Evolutionary conservation across 106 monocot genomes (phyloP).

Genomic region (Dendrobium nobile): DNA sequence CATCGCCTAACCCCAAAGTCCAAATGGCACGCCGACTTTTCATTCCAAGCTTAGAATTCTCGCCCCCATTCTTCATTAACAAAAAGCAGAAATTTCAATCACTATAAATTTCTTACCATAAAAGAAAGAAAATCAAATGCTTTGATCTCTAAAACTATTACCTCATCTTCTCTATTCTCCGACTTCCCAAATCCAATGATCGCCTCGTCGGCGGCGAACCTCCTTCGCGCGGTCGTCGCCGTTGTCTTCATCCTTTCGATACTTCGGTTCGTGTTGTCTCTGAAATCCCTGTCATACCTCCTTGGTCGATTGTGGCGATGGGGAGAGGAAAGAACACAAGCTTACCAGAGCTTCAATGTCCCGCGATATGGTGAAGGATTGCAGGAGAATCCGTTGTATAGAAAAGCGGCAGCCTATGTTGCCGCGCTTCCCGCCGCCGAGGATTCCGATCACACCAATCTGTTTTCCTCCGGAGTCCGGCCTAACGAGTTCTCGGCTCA

Average conservation of each 20-base stretch:
- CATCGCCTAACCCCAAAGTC: not conserved
- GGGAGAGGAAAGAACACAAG: conserved; percentile 31
- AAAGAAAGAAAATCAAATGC: not conserved
- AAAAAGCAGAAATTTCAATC: not conserved
- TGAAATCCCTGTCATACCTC: conserved; percentile 20
- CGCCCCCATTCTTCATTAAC: not conserved
- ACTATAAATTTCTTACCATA: conserved; percentile 1
- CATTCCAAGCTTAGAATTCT: not conserved
- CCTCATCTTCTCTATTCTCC: not conserved
- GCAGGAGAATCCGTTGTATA: conserved; percentile 60
- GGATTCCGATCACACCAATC: conserved; percentile 36
- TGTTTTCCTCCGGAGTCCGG: conserved; percentile 39
- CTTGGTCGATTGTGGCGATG: conserved; percentile 28
- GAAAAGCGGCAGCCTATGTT: conserved; percentile 45
- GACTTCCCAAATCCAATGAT: not conserved
- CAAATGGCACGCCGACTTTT: conserved; percentile 2
- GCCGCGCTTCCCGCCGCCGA: conserved; percentile 63
- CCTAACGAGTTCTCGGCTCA: conserved; percentile 42
- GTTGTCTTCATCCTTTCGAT: conserved; percentile 13
- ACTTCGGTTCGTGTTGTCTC: conserved; percentile 35
- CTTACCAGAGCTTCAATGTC: conserved; percentile 47
- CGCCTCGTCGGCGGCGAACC: conserved; percentile 3
- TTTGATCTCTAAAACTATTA: not conserved
- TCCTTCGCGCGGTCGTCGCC: not conserved
- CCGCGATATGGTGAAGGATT: conserved; percentile 28